phyloP scores from a whole-genome alignment of 169 alveolate genomes.

The Plasmodium falciparum region DNA sequence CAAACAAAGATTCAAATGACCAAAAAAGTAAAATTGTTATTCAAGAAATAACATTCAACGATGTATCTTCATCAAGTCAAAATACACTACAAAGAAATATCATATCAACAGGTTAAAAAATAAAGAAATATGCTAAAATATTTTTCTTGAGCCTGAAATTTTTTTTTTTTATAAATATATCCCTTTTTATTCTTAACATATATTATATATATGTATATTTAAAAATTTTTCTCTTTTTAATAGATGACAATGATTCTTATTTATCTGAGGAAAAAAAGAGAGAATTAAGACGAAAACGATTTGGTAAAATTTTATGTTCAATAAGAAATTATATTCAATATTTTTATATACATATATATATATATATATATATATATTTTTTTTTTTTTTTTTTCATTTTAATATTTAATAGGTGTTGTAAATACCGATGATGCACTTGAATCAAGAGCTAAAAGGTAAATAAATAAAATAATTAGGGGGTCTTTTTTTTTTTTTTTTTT shows the following conservation, averaged over 20 bases:
- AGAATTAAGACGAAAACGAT: constrained; percentile 57
- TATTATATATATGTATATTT: neutral
- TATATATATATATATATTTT: too few relatives aligned
- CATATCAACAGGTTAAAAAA: constrained; percentile 15
- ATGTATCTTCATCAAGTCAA: constrained; percentile 28
- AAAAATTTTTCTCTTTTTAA: neutral
- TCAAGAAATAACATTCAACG: constrained; percentile 58
- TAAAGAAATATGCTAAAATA: neutral
- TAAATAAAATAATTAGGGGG: neutral
- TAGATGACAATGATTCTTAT: constrained; percentile 28
- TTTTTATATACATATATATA: neutral
- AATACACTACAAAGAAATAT: constrained; percentile 53
- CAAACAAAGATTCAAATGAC: constrained; percentile 6
- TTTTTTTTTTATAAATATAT: neutral
- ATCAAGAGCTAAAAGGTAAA: constrained; percentile 71
- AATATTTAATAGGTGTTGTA: constrained; percentile 11
- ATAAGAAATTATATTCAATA: neutral
- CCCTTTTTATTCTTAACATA: neutral
- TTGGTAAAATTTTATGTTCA: constrained; percentile 28
- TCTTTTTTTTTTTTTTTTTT: neutral
- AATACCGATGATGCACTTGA: constrained; percentile 59
- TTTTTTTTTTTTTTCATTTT: constrained; percentile 4
- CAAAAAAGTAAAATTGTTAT: constrained; percentile 34
- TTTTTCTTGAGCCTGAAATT: neutral
- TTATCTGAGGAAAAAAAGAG: constrained; percentile 68